Evolutionary conservation across 805 yeast genomes (phyloP), one percentile per base, ranked within the genome.

Genomic region (Candida railenensis): DNA sequence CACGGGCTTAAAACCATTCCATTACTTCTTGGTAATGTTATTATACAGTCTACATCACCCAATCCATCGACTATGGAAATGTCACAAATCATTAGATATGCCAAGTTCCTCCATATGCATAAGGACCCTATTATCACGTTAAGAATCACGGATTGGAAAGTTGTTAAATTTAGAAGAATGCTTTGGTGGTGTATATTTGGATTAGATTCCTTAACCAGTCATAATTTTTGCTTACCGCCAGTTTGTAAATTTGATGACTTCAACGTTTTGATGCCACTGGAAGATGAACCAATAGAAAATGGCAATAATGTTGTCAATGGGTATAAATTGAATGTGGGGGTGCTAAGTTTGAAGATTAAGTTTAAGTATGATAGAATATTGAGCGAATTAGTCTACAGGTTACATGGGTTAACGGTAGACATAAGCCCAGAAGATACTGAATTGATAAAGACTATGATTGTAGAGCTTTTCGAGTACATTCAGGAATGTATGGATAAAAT

Each of bases 121-220:
- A 75, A 82, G 56, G 87, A 82, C 54, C 87, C 87, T 3, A 67
- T 76, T n/a, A 62, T 71, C 1, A 73, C 76, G 39, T 77, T 81
- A 48, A 71, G 76, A 36, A 69, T 80, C 33, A 66, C 71, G 2
- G 78, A 80, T 50, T 65, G 70, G 57, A 73, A 71, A 44, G 66
- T 73, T 19, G 73, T 82, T 4, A 81, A 79, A 49, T 67, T 74
- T 41, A 67, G 83, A 58, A 68, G 87, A 56, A 57, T 80, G 44
- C 57, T 82, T n/a, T 82, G 87, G 86, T 82, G 86, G 86, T 82
- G 80, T 34, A 77, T 82, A 5, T 80, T 81, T 50, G 78, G 80
- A 22, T 61, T 82, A 49, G 88, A 82, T 57, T 73, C 79, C 3
- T 67, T 78, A 48, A 77, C 82, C 7, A 74, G 84, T 34, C 74